phyloP scores from a whole-genome alignment of 2,329 filamentous ascomycete species.

The Beauveria pseudobassiana region DNA sequence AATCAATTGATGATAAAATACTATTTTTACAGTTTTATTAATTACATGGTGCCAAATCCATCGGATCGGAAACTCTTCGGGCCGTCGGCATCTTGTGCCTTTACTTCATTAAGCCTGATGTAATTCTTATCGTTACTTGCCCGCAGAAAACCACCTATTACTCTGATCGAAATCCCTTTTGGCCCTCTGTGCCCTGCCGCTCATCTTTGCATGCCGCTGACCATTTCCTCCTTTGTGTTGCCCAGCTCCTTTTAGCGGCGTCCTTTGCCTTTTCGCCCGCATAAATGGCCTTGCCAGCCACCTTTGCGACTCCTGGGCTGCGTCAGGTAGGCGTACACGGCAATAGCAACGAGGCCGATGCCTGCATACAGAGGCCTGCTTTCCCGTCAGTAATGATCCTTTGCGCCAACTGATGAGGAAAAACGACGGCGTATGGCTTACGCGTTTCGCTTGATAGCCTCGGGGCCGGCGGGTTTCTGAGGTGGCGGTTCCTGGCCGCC shows the following conservation, averaged over 20 bases:
- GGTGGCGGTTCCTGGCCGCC: conserved; percentile 26
- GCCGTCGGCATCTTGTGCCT: no score
- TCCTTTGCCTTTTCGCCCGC: background rate
- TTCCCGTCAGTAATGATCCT: background rate
- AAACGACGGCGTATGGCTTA: conserved; percentile 10
- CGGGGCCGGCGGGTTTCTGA: conserved; percentile 20
- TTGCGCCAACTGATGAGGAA: background rate
- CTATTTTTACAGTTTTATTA: no score
- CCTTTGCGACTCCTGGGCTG: conserved; percentile 1
- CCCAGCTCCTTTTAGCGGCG: background rate
- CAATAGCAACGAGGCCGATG: conserved; percentile 19
- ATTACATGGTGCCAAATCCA: no score
- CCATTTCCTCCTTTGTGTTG: conserved; percentile 5
- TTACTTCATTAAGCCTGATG: no score
- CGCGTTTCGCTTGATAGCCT: conserved; percentile 26
- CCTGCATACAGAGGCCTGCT: conserved; percentile 24
- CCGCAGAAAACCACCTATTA: background rate
- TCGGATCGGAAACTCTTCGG: no score
- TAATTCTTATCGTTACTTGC: no score
- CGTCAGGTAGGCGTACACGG: conserved; percentile 22
- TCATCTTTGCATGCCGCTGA: conserved; percentile 2
- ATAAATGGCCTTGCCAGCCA: background rate
- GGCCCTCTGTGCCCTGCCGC: background rate
- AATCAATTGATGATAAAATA: no score
- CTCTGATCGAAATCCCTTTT: conserved; percentile 9